phyloP scores from a whole-genome alignment of 1,284 basidiomycete genomes.

The Anthracocystis walkeri region DNA sequence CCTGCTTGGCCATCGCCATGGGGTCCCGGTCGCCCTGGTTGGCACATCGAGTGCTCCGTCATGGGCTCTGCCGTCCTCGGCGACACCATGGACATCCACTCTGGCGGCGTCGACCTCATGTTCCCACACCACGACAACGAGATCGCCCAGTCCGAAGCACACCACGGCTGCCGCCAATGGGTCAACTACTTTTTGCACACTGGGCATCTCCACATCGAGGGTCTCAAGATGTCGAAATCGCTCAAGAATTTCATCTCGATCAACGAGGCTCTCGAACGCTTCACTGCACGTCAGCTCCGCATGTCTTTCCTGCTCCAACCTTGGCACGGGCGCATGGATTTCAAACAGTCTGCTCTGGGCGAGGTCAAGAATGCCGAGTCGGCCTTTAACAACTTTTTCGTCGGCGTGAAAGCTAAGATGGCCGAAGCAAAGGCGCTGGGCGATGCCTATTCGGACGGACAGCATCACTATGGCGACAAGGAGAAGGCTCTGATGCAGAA shows the following conservation, averaged over 20 bases:
- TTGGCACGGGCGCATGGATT: slow-evolving; percentile 95
- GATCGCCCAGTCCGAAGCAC: slow-evolving; percentile 92
- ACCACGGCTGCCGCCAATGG: slow-evolving; percentile 92
- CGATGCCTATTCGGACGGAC: slow-evolving; percentile 71
- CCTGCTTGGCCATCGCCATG: slow-evolving; percentile 96
- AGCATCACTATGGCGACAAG: slow-evolving; percentile 70
- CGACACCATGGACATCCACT: slow-evolving; percentile 95
- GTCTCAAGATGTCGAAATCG: slow-evolving; percentile 99
- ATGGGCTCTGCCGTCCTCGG: slow-evolving; percentile 96
- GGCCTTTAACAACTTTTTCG: slow-evolving; percentile 95
- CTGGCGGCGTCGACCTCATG: slow-evolving; percentile 93
- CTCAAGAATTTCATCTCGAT: slow-evolving; percentile 99
- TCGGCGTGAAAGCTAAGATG: slow-evolving; percentile 82
- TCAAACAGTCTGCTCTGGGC: slow-evolving; percentile 85
- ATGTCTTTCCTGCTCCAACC: slow-evolving; percentile 90
- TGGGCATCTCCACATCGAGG: slow-evolving; percentile 97
- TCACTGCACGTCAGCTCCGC: slow-evolving; percentile 89
- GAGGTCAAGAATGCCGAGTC: slow-evolving; percentile 90
- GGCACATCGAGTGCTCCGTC: slow-evolving; percentile 99
- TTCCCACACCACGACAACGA: slow-evolving; percentile 99
- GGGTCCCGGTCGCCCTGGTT: slow-evolving; percentile 96
- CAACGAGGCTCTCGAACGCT: slow-evolving; percentile 89
- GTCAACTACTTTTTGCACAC: slow-evolving; percentile 99
- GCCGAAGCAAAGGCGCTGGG: slow-evolving; percentile 68
- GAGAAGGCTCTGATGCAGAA: slow-evolving; percentile 71